These are phyloP conservation scores for Suillus sp. DNA, from an alignment of 768 basidiomycete species.

Conservation along the genomic window DNA sequence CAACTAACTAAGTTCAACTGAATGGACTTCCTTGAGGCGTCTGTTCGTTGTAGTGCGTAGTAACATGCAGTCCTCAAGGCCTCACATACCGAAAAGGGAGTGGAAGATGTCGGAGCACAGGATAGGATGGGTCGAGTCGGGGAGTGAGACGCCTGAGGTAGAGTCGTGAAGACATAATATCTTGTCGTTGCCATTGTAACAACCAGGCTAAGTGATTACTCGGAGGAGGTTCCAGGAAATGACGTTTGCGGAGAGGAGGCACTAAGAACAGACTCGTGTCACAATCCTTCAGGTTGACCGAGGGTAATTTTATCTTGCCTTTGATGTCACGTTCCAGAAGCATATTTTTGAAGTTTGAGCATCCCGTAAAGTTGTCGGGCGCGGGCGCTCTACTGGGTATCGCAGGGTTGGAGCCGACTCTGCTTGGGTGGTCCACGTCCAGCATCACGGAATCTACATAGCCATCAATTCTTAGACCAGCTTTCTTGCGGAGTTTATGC, in stretches of 20 bases:
- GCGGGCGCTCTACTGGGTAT: not conserved
- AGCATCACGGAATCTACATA: not conserved
- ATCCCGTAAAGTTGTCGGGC: not conserved
- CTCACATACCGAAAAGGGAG: conserved; percentile 9
- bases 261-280: not conserved
- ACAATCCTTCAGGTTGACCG: not conserved
- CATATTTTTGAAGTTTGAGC: not conserved
- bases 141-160: conserved; percentile 3
- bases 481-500: conserved; percentile 1
- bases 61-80: not conserved
- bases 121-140: not conserved
- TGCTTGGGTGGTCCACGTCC: not conserved
- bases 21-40: not conserved
- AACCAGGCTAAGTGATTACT: conserved; percentile 10
- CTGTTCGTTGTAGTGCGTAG: not conserved
- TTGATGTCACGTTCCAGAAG: not conserved
- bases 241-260: not conserved
- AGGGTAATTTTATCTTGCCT: not conserved
- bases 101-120: conserved; percentile 1
- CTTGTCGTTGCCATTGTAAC: conserved; percentile 7
- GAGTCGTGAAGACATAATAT: conserved; percentile 10
- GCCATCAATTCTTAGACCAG: not conserved
- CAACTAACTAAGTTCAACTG: not conserved
- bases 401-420: no score
- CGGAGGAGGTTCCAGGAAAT: not conserved